Evolutionary conservation across 2,329 filamentous ascomycete genomes (phyloP), one percentile per base, ranked within the genome.

Genomic region (Cercospora sp.): DNA sequence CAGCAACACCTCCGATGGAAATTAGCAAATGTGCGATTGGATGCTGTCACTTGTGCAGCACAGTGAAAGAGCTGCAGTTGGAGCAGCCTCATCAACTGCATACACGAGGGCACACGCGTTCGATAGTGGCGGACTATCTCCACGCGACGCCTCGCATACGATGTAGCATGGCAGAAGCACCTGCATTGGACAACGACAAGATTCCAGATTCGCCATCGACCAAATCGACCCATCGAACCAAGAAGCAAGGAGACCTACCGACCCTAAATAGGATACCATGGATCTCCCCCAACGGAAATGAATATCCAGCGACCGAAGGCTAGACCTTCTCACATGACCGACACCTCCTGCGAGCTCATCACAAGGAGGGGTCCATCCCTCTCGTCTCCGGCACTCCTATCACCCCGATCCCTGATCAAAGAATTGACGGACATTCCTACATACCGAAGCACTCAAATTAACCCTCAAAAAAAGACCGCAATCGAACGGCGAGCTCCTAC

Each of bases 401-500:
- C 26, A 20, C 53, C 20, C 2, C 30, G 28, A 58, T 58, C 53
- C 53, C 53, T 58, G 53, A 30, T n/a, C 16, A 23, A 28, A 26
- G 7, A 58, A 58, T 58, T 58, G 53, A 58, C 53, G 53, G 53
- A 30, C 26, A 58, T 58, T 58, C 53, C 53, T 5, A 58, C 6
- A 33, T 30, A 18, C 26, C 53, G 30, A 58, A 30, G 53, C 53
- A 20, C 45, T 16, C 45, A 51, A 51, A 51, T 51, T 51, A 51
- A 23, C 45, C 26, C 16, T 13, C n/a, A 58, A 30, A 30, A 13
- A 18, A n/a, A 39, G n/a, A n/a, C n/a, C 3, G n/a, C 36, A 26
- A 58, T 23, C 26, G 53, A 58, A 58, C 53, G 53, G 53, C 53
- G 53, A 58, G 53, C 53, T 58, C 53, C 53, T 31, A 57, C 26